phyloP scores from a whole-genome alignment of 257 asterid genomes.

The Solanum clarkiae region DNA sequence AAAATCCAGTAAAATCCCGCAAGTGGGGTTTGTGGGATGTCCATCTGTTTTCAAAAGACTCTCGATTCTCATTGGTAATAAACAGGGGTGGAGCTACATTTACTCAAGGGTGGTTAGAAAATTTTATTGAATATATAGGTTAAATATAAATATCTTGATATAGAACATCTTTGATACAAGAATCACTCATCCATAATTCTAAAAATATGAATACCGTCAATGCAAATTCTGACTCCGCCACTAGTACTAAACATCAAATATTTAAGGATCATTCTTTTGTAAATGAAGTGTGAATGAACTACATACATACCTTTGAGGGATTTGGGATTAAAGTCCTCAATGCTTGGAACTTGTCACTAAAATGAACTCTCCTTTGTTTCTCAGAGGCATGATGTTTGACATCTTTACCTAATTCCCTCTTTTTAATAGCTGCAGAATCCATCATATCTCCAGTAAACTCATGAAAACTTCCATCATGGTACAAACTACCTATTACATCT shows the following conservation, averaged over 20 bases:
- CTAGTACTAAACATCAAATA: background rate
- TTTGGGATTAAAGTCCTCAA: conserved; percentile 47
- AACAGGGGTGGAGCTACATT: too few relatives aligned
- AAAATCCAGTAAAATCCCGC: background rate
- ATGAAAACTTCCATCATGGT: conserved; percentile 45
- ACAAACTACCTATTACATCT: conserved; percentile 27
- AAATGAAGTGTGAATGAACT: background rate
- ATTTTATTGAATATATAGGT: too few relatives aligned
- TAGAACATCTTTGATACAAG: too few relatives aligned
- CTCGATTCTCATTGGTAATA: background rate
- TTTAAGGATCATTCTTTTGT: background rate
- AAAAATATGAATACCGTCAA: too few relatives aligned
- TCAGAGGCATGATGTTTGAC: conserved; percentile 67
- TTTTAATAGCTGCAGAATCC: conserved; percentile 15
- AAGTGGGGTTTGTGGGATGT: background rate
- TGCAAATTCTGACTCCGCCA: too few relatives aligned
- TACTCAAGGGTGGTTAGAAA: too few relatives aligned
- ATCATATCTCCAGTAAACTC: conserved; percentile 58
- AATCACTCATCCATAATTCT: too few relatives aligned
- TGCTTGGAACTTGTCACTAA: conserved; percentile 48
- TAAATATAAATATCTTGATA: too few relatives aligned
- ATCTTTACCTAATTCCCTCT: conserved; percentile 34
- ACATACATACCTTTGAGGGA: conserved; percentile 55
- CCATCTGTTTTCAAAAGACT: background rate
- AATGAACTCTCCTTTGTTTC: conserved; percentile 60